Percentiles rank a stretch among this genome's conserved stretches.
These are phyloP conservation scores for Neurospora terricola DNA, from an alignment of 495 filamentous ascomycete genomes.

Conservation along the genomic window DNA sequence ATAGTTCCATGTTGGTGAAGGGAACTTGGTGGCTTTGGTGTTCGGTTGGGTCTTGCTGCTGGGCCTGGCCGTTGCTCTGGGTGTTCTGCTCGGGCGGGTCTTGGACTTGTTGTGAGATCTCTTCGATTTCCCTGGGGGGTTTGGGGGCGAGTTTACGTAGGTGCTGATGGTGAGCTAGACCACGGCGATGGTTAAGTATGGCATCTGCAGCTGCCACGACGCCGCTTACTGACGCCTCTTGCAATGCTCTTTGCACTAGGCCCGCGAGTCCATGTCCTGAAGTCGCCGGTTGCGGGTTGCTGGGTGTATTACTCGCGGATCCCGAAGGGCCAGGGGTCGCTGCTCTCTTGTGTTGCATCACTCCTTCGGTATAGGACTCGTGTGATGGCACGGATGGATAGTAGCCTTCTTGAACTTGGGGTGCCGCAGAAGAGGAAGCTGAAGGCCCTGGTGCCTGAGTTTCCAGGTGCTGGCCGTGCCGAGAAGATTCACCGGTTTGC, in stretches of 20 bases:
- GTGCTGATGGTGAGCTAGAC: neutral
- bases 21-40: neutral
- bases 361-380: neutral
- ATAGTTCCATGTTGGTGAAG: neutral
- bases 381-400: neutral
- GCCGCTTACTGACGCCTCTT: neutral
- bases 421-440: neutral
- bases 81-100: too few relatives aligned
- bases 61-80: neutral
- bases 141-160: neutral
- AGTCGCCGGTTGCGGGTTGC: neutral
- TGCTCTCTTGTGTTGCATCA: neutral
- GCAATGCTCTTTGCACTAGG: neutral
- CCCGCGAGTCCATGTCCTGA: too few relatives aligned
- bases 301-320: neutral
- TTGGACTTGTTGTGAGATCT: too few relatives aligned
- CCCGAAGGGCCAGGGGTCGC: neutral
- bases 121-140: neutral
- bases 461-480: neutral
- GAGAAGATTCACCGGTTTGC: neutral
- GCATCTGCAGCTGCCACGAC: neutral
- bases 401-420: neutral
- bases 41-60: neutral
- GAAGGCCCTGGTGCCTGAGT: neutral
- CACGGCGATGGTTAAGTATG: neutral